Evolutionary conservation across 768 basidiomycete genomes (phyloP), one percentile per base, ranked within the genome.

Genomic region (Pisolithus sp.): DNA sequence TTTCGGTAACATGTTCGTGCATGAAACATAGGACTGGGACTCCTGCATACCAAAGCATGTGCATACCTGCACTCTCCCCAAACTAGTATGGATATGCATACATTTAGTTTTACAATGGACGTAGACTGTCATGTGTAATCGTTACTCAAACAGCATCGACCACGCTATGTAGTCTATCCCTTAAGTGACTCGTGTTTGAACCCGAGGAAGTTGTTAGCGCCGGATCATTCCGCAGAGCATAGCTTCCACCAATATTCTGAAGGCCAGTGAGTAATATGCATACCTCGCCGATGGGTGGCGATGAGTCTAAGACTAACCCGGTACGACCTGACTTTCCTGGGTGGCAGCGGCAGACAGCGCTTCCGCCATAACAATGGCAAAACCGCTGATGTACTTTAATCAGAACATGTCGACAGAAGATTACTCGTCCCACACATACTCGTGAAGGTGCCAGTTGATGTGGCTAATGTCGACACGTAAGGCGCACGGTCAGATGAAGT

Each of bases 331-430:
- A 8, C 26, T 42, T 41, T 58, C 52, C 46, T 54, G 46, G 1
- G 41, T 37, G 13, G 50, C 39, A 21, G 50, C 49, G 3, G 53
- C 46, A 20, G 55, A 18, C 5, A 54, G 53, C 2, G 56, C 49
- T 23, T 55, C 61, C 28, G 56, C 61, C 50, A 62, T 50, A 2
- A 63, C 53, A 7, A 49, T 52, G 10, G 53, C 60, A 39, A 63
- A 63, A 7, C 57, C 60, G 20, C 62, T 59, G 43, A 45, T 71
- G 28, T 23, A 77, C 64, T 59, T 78, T 75, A 42, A 71, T 28
- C 7, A 18, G 13, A 31, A 23, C 31, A 8, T 6, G 7, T 26
- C 21, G 2, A 43, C 23, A 26, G 5, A 20, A 24, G 13, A 23
- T 44, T 5, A 12, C 24, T 6, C 6, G 9, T 31, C 43, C n/a